phyloP scores from a whole-genome alignment of 148 eudicot species.

The Persicaria maculosa region DNA sequence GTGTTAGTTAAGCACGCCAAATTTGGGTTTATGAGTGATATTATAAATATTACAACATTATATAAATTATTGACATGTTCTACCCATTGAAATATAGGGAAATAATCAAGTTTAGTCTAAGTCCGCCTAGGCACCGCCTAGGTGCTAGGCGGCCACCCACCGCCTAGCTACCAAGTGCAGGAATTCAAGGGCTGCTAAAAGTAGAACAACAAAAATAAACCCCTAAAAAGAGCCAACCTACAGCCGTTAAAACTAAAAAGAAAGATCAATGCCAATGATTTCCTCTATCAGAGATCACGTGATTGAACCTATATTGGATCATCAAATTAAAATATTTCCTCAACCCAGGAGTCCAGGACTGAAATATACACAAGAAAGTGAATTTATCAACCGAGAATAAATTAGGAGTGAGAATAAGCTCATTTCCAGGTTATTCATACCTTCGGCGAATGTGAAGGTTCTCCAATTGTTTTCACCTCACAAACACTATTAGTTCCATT shows the following conservation, averaged over 20 bases:
- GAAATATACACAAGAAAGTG: not conserved
- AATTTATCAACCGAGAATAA: not conserved
- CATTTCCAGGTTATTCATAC: slow-evolving; percentile 3
- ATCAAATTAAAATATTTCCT: not conserved
- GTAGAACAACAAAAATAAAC: no score
- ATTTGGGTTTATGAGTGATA: no score
- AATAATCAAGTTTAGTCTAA: no score
- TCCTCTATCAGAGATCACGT: not conserved
- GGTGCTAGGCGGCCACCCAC: no score
- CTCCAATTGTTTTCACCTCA: not conserved
- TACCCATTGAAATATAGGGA: no score
- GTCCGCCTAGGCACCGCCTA: no score
- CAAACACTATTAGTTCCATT: slow-evolving; percentile 8
- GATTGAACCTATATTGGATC: not conserved
- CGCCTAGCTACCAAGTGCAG: not conserved
- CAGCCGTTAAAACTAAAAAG: not conserved
- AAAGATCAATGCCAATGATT: not conserved
- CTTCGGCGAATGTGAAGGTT: not conserved
- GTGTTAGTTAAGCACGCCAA: no score
- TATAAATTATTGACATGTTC: no score
- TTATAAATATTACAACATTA: no score
- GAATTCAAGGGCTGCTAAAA: not conserved
- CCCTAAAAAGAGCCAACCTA: no score
- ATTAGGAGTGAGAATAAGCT: not conserved
- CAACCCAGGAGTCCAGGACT: not conserved